phyloP scores from a whole-genome alignment of 192 early-diverging fungal species.

The Diversispora epigaea region DNA sequence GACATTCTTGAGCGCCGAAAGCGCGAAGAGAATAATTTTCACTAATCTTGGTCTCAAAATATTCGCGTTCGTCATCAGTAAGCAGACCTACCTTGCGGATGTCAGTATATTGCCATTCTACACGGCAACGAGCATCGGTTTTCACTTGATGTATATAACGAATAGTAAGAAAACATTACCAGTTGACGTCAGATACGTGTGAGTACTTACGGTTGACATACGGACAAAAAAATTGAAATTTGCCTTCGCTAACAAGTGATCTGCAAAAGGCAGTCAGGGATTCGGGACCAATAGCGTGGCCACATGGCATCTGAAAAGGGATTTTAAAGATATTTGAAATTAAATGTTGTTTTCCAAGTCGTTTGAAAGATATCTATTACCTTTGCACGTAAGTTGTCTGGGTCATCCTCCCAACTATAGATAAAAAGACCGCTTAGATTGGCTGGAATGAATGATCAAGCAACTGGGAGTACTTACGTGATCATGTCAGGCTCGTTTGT shows the following conservation, averaged over 20 bases:
- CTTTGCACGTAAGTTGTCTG: slow-evolving; percentile 15
- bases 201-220: not conserved
- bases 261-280: slow-evolving; percentile 16
- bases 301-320: slow-evolving; percentile 11
- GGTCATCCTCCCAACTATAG: slow-evolving; percentile 1
- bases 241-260: slow-evolving; percentile 17
- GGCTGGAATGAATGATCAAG: not conserved
- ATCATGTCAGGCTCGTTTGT: slow-evolving; percentile 17
- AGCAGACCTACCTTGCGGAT: slow-evolving; percentile 10
- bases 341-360: not conserved
- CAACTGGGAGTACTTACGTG: slow-evolving; percentile 3
- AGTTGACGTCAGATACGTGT: not conserved
- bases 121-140: slow-evolving; percentile 8
- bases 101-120: slow-evolving; percentile 13
- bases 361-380: slow-evolving; percentile 14
- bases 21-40: slow-evolving; percentile 17
- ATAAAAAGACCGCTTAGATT: slow-evolving; percentile 13
- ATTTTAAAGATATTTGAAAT: slow-evolving; percentile 2
- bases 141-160: slow-evolving; percentile 5
- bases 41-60: slow-evolving; percentile 20
- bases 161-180: slow-evolving; percentile 10
- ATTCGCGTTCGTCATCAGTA: not conserved
- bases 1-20: slow-evolving; percentile 12
- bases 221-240: slow-evolving; percentile 23
- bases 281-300: slow-evolving; percentile 6